A percentile compares a stretch with the other conserved stretches of the same genome.
phyloP scores from a whole-genome alignment of 257 asterid species.

The Rubia yunnanensis region DNA sequence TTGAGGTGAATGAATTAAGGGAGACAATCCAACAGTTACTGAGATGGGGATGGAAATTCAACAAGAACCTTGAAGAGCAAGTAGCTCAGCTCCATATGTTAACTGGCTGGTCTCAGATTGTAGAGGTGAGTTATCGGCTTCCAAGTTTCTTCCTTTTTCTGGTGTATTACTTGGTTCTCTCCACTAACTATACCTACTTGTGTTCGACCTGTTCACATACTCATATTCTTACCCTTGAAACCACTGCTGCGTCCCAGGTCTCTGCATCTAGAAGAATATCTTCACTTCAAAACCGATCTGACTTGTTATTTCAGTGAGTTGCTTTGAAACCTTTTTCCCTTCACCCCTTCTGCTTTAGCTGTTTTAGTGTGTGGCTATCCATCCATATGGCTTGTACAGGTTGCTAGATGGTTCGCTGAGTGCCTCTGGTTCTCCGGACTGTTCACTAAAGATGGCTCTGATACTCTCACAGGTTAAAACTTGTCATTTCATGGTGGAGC shows the following conservation, averaged over 20 bases:
- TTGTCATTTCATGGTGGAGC: slow-evolving; percentile 3
- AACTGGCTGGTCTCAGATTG: slow-evolving; percentile 95
- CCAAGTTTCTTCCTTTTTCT: slow-evolving; percentile 10
- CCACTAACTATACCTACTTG: neutral
- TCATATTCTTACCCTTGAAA: slow-evolving; percentile 8
- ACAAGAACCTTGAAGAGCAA: slow-evolving; percentile 95
- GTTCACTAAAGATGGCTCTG: slow-evolving; percentile 87
- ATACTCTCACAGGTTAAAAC: slow-evolving; percentile 71
- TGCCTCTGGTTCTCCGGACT: slow-evolving; percentile 79
- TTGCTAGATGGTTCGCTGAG: slow-evolving; percentile 73
- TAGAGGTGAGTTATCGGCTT: slow-evolving; percentile 44
- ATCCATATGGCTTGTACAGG: slow-evolving; percentile 29
- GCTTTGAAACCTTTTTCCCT: slow-evolving; percentile 10
- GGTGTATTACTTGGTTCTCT: neutral
- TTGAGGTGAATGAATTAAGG: slow-evolving; percentile 72
- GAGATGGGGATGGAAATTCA: slow-evolving; percentile 95
- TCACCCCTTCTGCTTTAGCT: neutral
- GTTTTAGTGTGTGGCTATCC: slow-evolving; percentile 6
- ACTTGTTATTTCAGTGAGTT: slow-evolving; percentile 74
- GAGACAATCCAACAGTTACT: slow-evolving; percentile 68
- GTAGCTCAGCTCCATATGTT: slow-evolving; percentile 97
- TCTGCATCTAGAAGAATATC: slow-evolving; percentile 78
- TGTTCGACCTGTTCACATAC: slow-evolving; percentile 12
- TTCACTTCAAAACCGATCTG: slow-evolving; percentile 59
- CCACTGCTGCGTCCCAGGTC: slow-evolving; percentile 35